phyloP scores from a whole-genome alignment of 225 moss, liverwort and hornwort genomes.

The Rhytidiadelphus loreus region DNA sequence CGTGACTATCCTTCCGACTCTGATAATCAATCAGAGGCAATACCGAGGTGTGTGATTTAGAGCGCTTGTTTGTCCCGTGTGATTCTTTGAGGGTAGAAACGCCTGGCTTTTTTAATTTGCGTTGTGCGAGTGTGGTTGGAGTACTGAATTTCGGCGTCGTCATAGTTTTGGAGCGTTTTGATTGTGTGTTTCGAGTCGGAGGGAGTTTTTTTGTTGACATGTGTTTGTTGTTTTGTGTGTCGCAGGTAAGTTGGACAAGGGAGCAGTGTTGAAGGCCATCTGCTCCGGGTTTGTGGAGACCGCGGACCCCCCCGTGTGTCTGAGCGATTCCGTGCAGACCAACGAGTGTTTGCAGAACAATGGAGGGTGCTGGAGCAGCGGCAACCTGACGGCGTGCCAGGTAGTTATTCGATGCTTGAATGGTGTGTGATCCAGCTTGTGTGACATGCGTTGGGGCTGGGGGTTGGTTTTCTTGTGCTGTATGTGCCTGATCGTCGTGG shows the following conservation, averaged over 20 bases:
- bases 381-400: slow-evolving; percentile 69
- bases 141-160: neutral
- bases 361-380: slow-evolving; percentile 79
- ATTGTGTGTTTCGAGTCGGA: too few species aligned
- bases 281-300: slow-evolving; percentile 76
- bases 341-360: slow-evolving; percentile 75
- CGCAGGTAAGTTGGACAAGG: slow-evolving; percentile 67
- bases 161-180: neutral
- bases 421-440: neutral
- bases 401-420: neutral
- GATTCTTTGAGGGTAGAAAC: neutral
- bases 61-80: neutral
- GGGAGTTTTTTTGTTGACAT: neutral
- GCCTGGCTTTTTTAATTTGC: fast-evolving
- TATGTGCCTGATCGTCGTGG: neutral
- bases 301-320: slow-evolving; percentile 65
- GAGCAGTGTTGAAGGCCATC: slow-evolving; percentile 75
- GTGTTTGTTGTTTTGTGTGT: neutral
- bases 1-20: slow-evolving; percentile 75
- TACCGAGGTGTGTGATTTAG: slow-evolving; percentile 36
- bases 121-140: too few species aligned
- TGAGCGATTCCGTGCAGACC: slow-evolving; percentile 64
- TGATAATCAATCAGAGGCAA: slow-evolving; percentile 67
- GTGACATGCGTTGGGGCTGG: too few species aligned
- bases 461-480: neutral